phyloP scores from a whole-genome alignment of 306 rosid species.

The Rosa chinensis region DNA sequence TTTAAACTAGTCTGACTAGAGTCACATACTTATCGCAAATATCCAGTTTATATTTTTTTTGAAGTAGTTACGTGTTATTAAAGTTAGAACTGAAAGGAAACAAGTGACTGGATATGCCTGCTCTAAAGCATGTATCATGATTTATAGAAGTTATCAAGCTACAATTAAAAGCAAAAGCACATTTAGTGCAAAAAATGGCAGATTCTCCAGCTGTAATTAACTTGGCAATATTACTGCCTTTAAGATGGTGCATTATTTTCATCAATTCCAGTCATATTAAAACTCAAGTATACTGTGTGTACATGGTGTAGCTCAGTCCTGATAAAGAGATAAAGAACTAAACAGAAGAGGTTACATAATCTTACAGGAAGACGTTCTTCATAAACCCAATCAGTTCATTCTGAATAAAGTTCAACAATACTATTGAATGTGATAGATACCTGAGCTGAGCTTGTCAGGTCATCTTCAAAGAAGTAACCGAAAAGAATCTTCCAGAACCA shows the following conservation, averaged over 20 bases:
- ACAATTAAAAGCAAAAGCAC: background rate
- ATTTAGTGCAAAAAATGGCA: background rate
- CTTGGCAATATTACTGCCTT: background rate
- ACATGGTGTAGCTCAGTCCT: conserved; percentile 5
- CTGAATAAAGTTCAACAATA: conserved; percentile 17
- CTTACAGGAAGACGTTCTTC: conserved; percentile 18
- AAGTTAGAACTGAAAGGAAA: background rate
- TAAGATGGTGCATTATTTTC: background rate
- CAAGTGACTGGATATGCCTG: background rate
- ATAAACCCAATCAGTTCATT: conserved; percentile 11
- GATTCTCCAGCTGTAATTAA: background rate
- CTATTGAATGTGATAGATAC: background rate
- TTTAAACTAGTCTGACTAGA: no score
- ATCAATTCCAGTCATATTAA: background rate
- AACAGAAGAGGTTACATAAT: conserved; percentile 1
- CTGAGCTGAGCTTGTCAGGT: conserved; percentile 20
- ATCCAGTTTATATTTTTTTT: background rate
- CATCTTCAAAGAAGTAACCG: conserved; percentile 19
- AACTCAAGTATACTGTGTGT: conserved; percentile 5
- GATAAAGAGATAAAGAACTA: background rate
- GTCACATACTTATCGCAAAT: no score
- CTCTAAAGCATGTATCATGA: background rate
- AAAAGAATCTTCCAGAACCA: conserved; percentile 10
- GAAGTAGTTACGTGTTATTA: background rate
- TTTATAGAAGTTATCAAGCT: background rate